Conservation (phyloP, 352 stramenopile species). For the Globisporangium spinosum region DNA sequence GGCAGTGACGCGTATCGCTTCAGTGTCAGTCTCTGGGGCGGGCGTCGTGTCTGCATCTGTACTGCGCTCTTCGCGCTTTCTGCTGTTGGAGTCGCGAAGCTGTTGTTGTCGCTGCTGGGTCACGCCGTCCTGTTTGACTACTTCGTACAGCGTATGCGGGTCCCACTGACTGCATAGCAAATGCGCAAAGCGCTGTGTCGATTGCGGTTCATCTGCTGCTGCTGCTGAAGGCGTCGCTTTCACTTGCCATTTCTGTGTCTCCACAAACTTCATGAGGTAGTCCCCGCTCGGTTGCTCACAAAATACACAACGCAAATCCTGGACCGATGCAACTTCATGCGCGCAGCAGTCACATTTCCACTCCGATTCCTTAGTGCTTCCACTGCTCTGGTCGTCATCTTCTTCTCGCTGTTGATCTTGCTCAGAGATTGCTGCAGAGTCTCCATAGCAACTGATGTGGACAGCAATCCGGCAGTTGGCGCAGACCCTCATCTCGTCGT, state of each 20-base stretch:
- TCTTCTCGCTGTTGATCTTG: not conserved
- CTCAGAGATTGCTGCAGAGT: not conserved
- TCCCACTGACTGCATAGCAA: slow-evolving; percentile 52
- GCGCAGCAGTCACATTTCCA: slow-evolving; percentile 50
- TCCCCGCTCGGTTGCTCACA: slow-evolving; percentile 29
- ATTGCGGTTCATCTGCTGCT: not conserved
- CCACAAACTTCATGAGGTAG: slow-evolving; percentile 27
- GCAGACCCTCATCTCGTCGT: slow-evolving; percentile 27
- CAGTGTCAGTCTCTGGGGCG: not conserved
- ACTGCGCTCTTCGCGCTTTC: not conserved
- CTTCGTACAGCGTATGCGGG: slow-evolving; percentile 27
- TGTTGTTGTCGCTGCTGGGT: slow-evolving; percentile 23
- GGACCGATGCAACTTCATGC: slow-evolving; percentile 18
- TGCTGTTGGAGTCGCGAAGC: slow-evolving; percentile 9
- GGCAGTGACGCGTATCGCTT: not conserved
- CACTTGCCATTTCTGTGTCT: slow-evolving; percentile 15
- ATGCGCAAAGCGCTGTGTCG: slow-evolving; percentile 30
- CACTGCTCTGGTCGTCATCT: not conserved
- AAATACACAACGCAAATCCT: slow-evolving; percentile 31
- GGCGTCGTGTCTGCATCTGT: not conserved
- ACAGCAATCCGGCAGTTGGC: slow-evolving; percentile 28
- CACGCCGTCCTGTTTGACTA: not conserved
- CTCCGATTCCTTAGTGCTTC: not conserved
- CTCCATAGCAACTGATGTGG: slow-evolving; percentile 35
- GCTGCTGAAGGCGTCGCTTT: not conserved